Conservation (phyloP, 2,329 filamentous ascomycete species). For the Penicillium verrucosum region DNA sequence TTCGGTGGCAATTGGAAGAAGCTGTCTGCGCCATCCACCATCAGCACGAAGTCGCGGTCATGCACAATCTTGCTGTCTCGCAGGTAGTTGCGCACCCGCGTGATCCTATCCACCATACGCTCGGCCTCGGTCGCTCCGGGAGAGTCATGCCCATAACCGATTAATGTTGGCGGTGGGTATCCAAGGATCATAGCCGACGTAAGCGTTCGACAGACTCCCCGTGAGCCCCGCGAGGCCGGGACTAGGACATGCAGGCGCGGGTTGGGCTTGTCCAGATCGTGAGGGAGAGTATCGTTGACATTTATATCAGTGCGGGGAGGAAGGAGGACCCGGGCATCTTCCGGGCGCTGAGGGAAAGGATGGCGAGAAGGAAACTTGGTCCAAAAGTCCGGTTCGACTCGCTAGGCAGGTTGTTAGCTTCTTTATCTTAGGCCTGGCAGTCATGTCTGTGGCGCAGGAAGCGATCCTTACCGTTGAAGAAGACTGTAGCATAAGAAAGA, state of each 20-base stretch:
- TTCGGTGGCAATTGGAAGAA: conserved; percentile 65
- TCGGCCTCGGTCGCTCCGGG: conserved; percentile 35
- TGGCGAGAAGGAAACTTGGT: conserved; percentile 34
- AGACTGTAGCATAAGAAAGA: conserved; percentile 21
- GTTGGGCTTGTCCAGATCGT: conserved; percentile 33
- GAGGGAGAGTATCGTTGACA: conserved; percentile 30
- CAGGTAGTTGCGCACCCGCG: conserved; percentile 49
- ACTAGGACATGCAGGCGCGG: conserved; percentile 56
- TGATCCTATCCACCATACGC: conserved; percentile 46
- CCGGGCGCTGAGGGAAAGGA: conserved; percentile 29
- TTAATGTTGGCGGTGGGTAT: conserved; percentile 56
- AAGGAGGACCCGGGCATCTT: conserved; percentile 31
- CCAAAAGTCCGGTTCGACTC: conserved; percentile 30
- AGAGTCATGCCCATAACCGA: conserved; percentile 43
- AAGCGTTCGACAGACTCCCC: conserved; percentile 56
- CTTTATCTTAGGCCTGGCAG: not conserved
- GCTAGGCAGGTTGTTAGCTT: conserved; percentile 17
- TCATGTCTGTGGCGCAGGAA: not conserved
- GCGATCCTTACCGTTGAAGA: conserved; percentile 22
- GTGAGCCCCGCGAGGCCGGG: conserved; percentile 47
- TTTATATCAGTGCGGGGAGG: conserved; percentile 17
- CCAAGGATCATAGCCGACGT: conserved; percentile 57
- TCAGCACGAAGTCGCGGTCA: conserved; percentile 60
- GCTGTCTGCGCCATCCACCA: conserved; percentile 62
- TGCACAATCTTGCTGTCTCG: conserved; percentile 47